Evolutionary conservation across 75 land plant species (phyloP), one percentile per base, ranked within the genome.

Genomic region (Pinus albicaulis): DNA sequence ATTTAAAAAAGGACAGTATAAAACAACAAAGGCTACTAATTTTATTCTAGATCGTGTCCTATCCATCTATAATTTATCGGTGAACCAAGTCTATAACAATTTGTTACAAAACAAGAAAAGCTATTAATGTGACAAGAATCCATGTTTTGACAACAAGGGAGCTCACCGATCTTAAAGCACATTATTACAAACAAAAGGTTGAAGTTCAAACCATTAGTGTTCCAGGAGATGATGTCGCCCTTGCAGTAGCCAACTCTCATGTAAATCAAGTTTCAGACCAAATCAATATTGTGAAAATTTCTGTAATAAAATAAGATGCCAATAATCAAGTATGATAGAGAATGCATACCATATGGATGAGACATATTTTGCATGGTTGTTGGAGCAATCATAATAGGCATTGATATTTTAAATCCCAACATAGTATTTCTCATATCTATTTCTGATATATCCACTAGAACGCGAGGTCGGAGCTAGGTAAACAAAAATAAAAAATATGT

Each of bases 321-420:
- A 59, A 59, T 44, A 6, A 44, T 44, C 48, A 44, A 44, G 48
- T 7, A 0, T 7, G 7, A 23, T 68, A 77, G 55, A 22, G 53
- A 38, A 72, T 56, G 20, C 63, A 72, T 78, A 95, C 98, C 98
- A 74, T 93, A 96, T 61, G 98, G 98, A 72, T 95, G 98, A 59
- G 98, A 96, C 98, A 95, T 95, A 73, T 89, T 86, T 80, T 91
- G 96, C 87, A 95, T 83, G 25, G 98, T 96, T 26, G 98, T 89
- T 23, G 98, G 98, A 64, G 98, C 98, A 76, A 95, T 75, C 98
- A 95, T 93, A 74, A 95, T 95, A 48, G 98, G 98, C 98, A 95
- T 95, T 34, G 98, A 89, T 57, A 93, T 91, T 75, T 93, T 93
- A 85, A 79, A 93, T 14, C 98, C 98, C 86, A 95, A 73, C 0